Evolutionary conservation across 805 yeast species (phyloP), one percentile per base, ranked within the genome.

Genomic region (Lachancea fermentati): DNA sequence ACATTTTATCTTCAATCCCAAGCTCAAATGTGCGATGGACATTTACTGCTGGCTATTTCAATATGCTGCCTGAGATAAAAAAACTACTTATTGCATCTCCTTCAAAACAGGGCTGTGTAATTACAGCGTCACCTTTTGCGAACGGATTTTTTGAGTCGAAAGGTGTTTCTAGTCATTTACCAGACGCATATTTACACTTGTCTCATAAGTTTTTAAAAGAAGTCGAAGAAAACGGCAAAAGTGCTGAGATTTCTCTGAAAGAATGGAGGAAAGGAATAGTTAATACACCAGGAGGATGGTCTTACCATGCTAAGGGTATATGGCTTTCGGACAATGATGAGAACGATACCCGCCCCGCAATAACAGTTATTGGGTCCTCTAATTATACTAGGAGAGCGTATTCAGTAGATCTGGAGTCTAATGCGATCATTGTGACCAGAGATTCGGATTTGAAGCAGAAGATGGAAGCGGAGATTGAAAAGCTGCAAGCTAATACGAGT

Each of bases 21-120:
- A 77, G 77, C 52, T 71, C 78, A 18, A 54, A 64, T 9, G 71
- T 80, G 19, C 71, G 70, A 38, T 91, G 96, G 94, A 75, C 85
- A 48, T 81, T 93, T 52, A 93, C 98, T 0, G 96, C 97, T 0
- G 98, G 98, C 2, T 93, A 93, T 60, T 93, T 93, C 69, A 93
- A 93, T 60, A 81, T 93, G 78, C 75, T 81, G 30, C 85, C 94
- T 0, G 78, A 79, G 30, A 80, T 85, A 38, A 79, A 77, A 54
- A 63, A 66, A 12, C 67, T 72, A 19, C 67, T 93, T 19, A 57
- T 86, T 25, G 63, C 69, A 26, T 73, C 85, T 1, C 68, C 66
- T 9, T 80, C 89, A 1, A 34, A 44, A 2, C 19, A 45, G 18
- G 50, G 55, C 4, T 66, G 70, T 0, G 83, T 93, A 2, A 82